phyloP scores from a whole-genome alignment of 1,284 basidiomycete genomes.

The Ceratobasidium sp. region DNA sequence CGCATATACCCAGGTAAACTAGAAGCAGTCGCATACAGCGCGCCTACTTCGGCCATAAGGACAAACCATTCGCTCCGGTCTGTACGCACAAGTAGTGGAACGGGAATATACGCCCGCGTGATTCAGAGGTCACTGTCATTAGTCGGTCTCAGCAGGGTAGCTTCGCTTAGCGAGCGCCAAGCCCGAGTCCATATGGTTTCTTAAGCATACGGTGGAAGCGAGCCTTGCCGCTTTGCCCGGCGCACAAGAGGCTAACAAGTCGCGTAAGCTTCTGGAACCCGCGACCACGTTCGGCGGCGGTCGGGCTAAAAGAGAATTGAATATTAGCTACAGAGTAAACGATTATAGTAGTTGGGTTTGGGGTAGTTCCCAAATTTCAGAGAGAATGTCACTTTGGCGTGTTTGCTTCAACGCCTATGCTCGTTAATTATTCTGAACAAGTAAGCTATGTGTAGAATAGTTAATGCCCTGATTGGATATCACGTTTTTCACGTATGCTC shows the following conservation, averaged over 20 bases:
- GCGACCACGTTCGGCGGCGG: neutral
- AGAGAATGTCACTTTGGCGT: too few relatives aligned
- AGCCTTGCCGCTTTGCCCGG: neutral
- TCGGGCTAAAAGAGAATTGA: neutral
- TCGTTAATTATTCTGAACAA: too few relatives aligned
- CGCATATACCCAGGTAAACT: conserved; percentile 9
- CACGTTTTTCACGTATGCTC: too few relatives aligned
- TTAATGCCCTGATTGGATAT: too few relatives aligned
- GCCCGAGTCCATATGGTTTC: neutral
- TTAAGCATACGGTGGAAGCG: neutral
- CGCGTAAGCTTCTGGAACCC: neutral
- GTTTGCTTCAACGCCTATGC: too few relatives aligned
- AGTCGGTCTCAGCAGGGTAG: too few relatives aligned
- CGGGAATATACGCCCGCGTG: too few relatives aligned
- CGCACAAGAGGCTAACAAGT: neutral
- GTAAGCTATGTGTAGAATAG: too few relatives aligned
- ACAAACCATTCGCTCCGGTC: neutral
- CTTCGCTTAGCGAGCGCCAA: conserved; percentile 3
- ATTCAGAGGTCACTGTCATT: too few relatives aligned
- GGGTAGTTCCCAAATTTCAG: too few relatives aligned
- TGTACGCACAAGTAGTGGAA: neutral
- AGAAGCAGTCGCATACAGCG: conserved; percentile 1
- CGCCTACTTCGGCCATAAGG: neutral
- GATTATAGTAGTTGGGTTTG: too few relatives aligned
- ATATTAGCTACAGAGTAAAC: too few relatives aligned